Percentiles rank a stretch among this genome's conserved stretches.
These are phyloP conservation scores for Beauveria pseudobassiana DNA, from an alignment of 2,329 filamentous ascomycete species.

Conservation along the genomic window DNA sequence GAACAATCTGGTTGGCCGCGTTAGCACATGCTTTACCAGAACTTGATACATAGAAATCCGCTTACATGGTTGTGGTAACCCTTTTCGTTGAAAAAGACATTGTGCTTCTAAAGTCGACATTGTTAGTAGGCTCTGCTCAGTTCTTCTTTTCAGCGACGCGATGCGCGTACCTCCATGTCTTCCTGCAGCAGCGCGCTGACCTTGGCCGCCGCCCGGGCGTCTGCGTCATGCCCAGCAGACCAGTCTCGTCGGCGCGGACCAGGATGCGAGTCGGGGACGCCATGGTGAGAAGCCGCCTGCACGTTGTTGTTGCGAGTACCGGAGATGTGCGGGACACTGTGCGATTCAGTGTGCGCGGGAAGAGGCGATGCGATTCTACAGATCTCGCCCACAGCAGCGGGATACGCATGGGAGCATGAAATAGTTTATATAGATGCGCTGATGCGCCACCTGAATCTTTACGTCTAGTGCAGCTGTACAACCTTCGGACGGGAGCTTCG, in stretches of 20 bases:
- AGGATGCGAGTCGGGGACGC: constrained; percentile 41
- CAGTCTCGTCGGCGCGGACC: constrained; percentile 41
- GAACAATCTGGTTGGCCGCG: constrained; percentile 45
- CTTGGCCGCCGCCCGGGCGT: constrained; percentile 51
- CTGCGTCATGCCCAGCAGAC: constrained; percentile 39
- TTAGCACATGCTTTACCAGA: constrained; percentile 8
- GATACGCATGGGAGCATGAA: background rate
- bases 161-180: constrained; percentile 52
- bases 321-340: background rate
- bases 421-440: background rate
- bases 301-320: background rate
- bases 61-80: constrained; percentile 77
- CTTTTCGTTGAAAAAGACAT: constrained; percentile 70
- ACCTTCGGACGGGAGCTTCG: background rate
- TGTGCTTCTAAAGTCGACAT: constrained; percentile 34
- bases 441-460: background rate
- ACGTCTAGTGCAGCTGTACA: background rate
- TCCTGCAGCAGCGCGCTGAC: constrained; percentile 64
- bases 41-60: background rate
- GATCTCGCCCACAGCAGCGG: background rate
- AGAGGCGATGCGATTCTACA: background rate
- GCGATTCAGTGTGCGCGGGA: background rate
- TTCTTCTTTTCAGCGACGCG: background rate
- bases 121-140: background rate
- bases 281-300: constrained; percentile 24